Base-by-base conservation (phyloP, 2,329 filamentous ascomycete genomes). In the Cadophora sp. region DNA sequence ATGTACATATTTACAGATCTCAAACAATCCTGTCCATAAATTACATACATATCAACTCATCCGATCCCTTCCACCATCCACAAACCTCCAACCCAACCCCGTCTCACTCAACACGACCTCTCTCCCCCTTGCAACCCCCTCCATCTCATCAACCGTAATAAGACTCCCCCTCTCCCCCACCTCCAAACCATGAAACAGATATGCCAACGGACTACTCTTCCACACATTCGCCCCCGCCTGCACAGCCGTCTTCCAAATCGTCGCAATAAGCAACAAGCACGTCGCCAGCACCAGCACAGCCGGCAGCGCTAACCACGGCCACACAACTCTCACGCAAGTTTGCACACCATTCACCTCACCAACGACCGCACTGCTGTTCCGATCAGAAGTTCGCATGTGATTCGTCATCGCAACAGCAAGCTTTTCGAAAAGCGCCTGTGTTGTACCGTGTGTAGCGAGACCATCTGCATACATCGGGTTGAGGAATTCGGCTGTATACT, bases 121-220 rank as follows among this genome's bases (percentile, higher is more conserved):
- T 24, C 46, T 62, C 46, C 27, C 46, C 60, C 22, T 51, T 4
- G 60, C 60, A 2, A 51, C 43, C 14, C 22, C 26, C 14, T 62
- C 43, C 60, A 62, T 62, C 60, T 62, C 60, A 50, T 62, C 43
- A 8, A 62, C 60, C 26, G 43, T 34, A 24, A 51, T 50, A 14
- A 62, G 24, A 1, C 60, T 26, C 9, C 43, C 24, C 46, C 46
- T 22, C 14, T 12, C 40, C 46, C 60, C 51, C 2, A 4, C 26
- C 16, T 40, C 29, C 14, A 59, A n/a, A 4, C 51, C 62, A 24
- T 46, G 34, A 29, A 55, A 64, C 3, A 64, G 50, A 26, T 56
- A 56, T 2, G 62, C 62, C 48, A 64, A n/a, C 50, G 62, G 62
- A 46, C 62, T 64, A 14, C 50, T 56, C 27, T 64, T 64, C 62